Conservation (phyloP, 2,329 filamentous ascomycete species). For the Aspergillus arachidicola region DNA sequence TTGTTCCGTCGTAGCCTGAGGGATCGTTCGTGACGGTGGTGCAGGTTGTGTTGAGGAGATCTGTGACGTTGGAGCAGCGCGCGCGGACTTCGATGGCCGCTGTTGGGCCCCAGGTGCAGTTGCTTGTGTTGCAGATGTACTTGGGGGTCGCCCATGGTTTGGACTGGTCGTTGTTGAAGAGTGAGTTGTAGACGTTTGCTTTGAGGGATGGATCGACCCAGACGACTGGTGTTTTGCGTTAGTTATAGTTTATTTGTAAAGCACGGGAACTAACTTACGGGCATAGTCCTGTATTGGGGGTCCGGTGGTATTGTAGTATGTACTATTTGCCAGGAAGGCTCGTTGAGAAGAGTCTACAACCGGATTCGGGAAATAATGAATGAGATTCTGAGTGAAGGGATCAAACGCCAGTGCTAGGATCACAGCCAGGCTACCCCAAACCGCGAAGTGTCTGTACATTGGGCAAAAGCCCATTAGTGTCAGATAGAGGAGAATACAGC, state of each 20-base stretch:
- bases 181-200: constrained; percentile 15
- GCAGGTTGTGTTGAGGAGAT: background rate
- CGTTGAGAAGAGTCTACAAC: constrained; percentile 6
- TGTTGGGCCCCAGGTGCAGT: constrained; percentile 18
- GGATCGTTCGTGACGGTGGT: background rate
- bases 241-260: background rate
- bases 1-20: background rate
- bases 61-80: constrained; percentile 14
- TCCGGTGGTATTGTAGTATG: background rate
- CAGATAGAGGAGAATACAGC: background rate
- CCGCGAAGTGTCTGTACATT: constrained; percentile 17
- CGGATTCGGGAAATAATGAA: constrained; percentile 12
- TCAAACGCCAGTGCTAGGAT: constrained; percentile 18
- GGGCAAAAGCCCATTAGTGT: background rate
- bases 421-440: constrained; percentile 11
- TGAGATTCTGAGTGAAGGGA: constrained; percentile 21
- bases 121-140: constrained; percentile 13
- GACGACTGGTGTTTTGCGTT: background rate
- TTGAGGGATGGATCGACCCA: constrained; percentile 15
- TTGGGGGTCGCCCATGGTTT: constrained; percentile 13
- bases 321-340: constrained; percentile 7
- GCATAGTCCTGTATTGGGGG: background rate
- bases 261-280: background rate
- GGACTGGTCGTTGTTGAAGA: constrained; percentile 11
- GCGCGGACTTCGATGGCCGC: constrained; percentile 4